Conservation (phyloP, 2,329 filamentous ascomycete species). For the Talaromyces marneffei region DNA sequence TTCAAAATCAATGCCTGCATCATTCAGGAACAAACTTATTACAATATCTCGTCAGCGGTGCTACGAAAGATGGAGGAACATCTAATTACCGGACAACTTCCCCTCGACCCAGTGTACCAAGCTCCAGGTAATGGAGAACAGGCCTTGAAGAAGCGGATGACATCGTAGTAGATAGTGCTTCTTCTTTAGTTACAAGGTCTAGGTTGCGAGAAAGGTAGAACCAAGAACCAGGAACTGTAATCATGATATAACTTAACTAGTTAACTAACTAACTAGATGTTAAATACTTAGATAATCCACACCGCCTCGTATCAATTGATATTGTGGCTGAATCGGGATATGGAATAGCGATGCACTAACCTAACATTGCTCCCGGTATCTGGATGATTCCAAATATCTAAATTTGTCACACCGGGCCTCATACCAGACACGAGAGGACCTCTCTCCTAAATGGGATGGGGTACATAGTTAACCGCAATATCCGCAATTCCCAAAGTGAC, state of each 20-base stretch:
- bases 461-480: background rate
- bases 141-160: background rate
- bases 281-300: background rate
- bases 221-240: too few species aligned
- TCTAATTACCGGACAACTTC: background rate
- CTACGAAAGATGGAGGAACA: background rate
- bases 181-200: background rate
- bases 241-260: too few species aligned
- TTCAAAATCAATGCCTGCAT: background rate
- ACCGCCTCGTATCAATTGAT: background rate
- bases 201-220: too few species aligned
- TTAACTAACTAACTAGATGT: too few species aligned
- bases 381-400: background rate
- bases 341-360: background rate
- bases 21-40: constrained; percentile 6
- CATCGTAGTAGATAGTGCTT: background rate
- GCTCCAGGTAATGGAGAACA: constrained; percentile 1
- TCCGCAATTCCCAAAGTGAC: background rate
- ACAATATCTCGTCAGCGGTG: background rate
- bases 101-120: constrained; percentile 2
- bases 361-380: background rate
- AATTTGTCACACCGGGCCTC: background rate
- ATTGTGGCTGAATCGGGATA: background rate
- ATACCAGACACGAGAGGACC: background rate
- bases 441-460: too few species aligned